Conservation (phyloP, 441 rosid species). For the Bocquillonia castaneifolia region DNA sequence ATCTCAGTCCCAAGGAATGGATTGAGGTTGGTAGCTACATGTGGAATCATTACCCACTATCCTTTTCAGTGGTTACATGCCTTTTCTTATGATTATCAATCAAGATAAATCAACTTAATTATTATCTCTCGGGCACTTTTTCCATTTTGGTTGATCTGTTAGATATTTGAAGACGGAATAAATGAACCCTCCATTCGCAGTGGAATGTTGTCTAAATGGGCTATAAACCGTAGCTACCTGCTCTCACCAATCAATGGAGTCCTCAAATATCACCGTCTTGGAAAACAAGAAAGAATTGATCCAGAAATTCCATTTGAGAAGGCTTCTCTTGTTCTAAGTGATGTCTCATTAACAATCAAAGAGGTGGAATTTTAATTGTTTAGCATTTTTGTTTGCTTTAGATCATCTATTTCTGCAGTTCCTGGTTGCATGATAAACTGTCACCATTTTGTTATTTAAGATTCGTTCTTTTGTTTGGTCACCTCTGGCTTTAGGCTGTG, state of each 20-base stretch:
- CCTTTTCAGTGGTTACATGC: background rate
- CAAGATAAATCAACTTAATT: background rate
- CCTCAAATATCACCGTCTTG: constrained; percentile 93
- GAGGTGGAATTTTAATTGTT: constrained; percentile 46
- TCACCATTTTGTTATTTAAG: background rate
- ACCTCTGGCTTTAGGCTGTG: background rate
- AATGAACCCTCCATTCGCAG: constrained; percentile 46
- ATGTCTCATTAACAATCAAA: constrained; percentile 73
- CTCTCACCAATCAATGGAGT: constrained; percentile 92
- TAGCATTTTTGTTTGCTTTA: constrained; percentile 4
- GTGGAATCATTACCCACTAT: constrained; percentile 21
- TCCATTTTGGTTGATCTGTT: constrained; percentile 16
- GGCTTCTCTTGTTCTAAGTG: constrained; percentile 72
- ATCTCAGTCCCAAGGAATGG: constrained; percentile 87
- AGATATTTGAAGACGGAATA: constrained; percentile 98
- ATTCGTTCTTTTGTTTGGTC: too few relatives aligned
- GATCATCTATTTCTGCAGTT: constrained; percentile 4
- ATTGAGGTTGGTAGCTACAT: constrained; percentile 64
- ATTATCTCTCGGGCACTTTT: constrained; percentile 7
- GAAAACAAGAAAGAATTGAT: constrained; percentile 89
- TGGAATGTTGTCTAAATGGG: constrained; percentile 61
- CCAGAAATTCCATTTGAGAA: constrained; percentile 93
- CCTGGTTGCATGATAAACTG: constrained; percentile 1
- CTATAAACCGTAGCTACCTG: constrained; percentile 67
- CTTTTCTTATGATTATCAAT: background rate